Evolutionary conservation across 208 protist species (phyloP), one percentile per base, ranked within the genome.

Genomic region (Polymyxa betae): DNA sequence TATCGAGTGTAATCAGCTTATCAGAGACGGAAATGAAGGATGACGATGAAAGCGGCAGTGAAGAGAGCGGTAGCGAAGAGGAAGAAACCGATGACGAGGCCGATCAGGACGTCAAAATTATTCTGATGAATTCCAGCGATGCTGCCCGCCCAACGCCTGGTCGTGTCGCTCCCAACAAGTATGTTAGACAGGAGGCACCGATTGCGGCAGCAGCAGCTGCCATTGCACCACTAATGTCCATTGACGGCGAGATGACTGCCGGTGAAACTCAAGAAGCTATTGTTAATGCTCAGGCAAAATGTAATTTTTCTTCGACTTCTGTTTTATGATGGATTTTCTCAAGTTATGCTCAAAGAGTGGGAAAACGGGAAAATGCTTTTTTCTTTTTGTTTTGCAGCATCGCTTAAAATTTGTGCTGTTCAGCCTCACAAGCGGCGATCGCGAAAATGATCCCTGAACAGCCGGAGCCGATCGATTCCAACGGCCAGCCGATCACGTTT

Each of bases 151-250:
- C 54, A 29, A 16, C 16, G 29, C 16, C 54, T 16, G 54, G 16
- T 66, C 54, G 54, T 29, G 54, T 66, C 20, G 54, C 54, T 32
- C 54, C 54, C 54, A 66, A 66, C 54, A 66, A 66, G 54, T 66
- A 66, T 29, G 54, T 66, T 66, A 16, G 54, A 32, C 20, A 16
- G 20, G 54, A 32, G 54, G 16, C 54, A 29, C 20, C 54, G 54
- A 29, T 32, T 29, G 54, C 54, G 16, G 54, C 54, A 32, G 54
- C 54, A 32, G 54, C 54, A 32, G 54, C 54, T 66, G 54, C 54
- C 54, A 29, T 66, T 66, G 54, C 54, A 16, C 20, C 54, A 66
- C 54, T 29, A 32, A 29, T 29, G 54, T 29, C 54, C 54, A 29
- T 29, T 29, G 54, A 16, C 16, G 20, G 20, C 20, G 29, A 16